Evolutionary conservation across 345 rosid species (phyloP).

Genomic region (Pistacia vera): DNA sequence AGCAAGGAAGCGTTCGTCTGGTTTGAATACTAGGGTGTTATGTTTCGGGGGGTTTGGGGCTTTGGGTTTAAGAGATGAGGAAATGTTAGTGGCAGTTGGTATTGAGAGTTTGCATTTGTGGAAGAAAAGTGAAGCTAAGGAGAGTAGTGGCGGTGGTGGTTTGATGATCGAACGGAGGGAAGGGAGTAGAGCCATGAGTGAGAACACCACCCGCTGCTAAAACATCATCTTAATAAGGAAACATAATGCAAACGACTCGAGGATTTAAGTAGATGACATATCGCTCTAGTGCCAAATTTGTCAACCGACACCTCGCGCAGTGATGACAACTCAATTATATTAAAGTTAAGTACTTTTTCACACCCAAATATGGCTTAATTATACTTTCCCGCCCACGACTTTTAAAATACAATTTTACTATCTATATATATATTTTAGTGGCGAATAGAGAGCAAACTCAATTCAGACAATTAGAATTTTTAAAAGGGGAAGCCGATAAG

Average conservation of each 20-base stretch:
- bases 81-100: conserved; percentile 28
- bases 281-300: too few relatives aligned
- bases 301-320: too few relatives aligned
- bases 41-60: conserved; percentile 44
- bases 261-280: too few relatives aligned
- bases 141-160: conserved; percentile 8
- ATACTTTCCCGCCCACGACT: too few relatives aligned
- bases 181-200: conserved; percentile 32
- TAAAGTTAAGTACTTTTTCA: too few relatives aligned
- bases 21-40: conserved; percentile 38
- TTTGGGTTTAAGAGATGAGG: conserved; percentile 38
- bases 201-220: background rate
- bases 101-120: conserved; percentile 16
- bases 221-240: background rate
- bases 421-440: too few relatives aligned
- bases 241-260: too few relatives aligned
- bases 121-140: conserved; percentile 15
- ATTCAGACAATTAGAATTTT: too few relatives aligned
- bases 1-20: conserved; percentile 59
- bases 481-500: too few relatives aligned
- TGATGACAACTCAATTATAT: background rate
- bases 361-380: too few relatives aligned
- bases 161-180: conserved; percentile 35
- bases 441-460: too few relatives aligned
- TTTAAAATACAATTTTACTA: too few relatives aligned